Conservation (phyloP, 1,284 basidiomycete genomes). For the Trichosporon sp. region DNA sequence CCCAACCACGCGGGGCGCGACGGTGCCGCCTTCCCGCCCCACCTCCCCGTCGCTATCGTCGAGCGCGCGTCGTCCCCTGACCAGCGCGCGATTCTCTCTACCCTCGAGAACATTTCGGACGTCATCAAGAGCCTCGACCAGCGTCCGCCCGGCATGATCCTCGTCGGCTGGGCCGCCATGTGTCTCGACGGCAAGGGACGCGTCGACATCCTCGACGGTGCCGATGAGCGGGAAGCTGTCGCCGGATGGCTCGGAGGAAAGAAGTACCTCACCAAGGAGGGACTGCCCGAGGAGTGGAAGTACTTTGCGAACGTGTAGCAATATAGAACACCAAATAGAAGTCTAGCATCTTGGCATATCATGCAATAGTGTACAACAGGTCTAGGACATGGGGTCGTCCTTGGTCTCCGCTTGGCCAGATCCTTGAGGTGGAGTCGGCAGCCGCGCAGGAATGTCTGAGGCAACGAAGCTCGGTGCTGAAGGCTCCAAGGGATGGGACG, state of each 20-base stretch:
- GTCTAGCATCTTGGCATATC: neutral
- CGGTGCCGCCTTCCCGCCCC: slow-evolving; percentile 65
- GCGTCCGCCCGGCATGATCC: slow-evolving; percentile 90
- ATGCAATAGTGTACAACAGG: slow-evolving; percentile 4
- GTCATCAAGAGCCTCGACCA: slow-evolving; percentile 79
- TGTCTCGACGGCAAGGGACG: slow-evolving; percentile 55
- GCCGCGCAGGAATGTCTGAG: neutral
- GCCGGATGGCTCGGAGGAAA: slow-evolving; percentile 38
- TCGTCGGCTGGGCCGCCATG: slow-evolving; percentile 78
- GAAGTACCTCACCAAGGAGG: slow-evolving; percentile 39
- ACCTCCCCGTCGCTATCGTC: slow-evolving; percentile 83
- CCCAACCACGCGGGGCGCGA: slow-evolving; percentile 27
- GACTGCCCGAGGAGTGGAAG: slow-evolving; percentile 24
- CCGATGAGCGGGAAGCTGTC: slow-evolving; percentile 38
- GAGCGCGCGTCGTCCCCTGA: slow-evolving; percentile 89
- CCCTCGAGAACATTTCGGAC: slow-evolving; percentile 64
- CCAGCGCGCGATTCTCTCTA: slow-evolving; percentile 78
- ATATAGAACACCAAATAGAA: neutral
- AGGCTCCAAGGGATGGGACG: neutral
- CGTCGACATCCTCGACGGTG: slow-evolving; percentile 54
- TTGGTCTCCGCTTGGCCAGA: neutral
- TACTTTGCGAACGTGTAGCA: slow-evolving; percentile 10
- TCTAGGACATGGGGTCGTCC: neutral
- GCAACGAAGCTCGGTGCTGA: neutral
- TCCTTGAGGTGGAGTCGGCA: neutral